Conservation (phyloP, 257 asterid species). For the Euphrasia confusa region DNA sequence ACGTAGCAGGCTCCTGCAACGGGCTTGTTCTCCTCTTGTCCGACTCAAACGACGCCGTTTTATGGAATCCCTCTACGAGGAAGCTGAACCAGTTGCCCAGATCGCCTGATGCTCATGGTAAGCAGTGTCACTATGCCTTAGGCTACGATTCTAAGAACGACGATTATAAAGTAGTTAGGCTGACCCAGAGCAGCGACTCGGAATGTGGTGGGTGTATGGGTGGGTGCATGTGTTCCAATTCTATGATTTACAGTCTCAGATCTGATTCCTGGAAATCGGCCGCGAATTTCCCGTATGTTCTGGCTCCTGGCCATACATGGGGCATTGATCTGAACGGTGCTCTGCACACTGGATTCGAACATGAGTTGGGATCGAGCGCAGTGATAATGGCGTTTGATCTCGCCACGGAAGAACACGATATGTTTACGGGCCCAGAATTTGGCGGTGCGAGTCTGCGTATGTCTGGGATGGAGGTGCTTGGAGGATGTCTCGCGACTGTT, state of each 20-base stretch:
- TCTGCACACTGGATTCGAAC: slow-evolving; percentile 38
- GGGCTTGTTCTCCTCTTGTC: slow-evolving; percentile 39
- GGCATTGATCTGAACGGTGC: slow-evolving; percentile 46
- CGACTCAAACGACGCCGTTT: slow-evolving; percentile 26
- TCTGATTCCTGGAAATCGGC: slow-evolving; percentile 49
- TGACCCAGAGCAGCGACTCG: slow-evolving; percentile 32
- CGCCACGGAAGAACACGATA: slow-evolving; percentile 37
- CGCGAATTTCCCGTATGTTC: slow-evolving; percentile 34
- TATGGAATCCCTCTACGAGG: slow-evolving; percentile 52
- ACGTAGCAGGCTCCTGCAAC: slow-evolving; percentile 31
- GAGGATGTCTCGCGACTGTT: slow-evolving; percentile 21
- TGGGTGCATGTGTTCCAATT: slow-evolving; percentile 29
- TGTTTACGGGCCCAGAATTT: too few relatives aligned
- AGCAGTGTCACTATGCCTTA: slow-evolving; percentile 35
- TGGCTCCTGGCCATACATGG: slow-evolving; percentile 45
- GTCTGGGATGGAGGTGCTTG: too few relatives aligned
- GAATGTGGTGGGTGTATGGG: slow-evolving; percentile 24
- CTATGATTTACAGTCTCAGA: slow-evolving; percentile 43
- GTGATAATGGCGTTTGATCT: slow-evolving; percentile 49
- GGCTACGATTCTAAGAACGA: slow-evolving; percentile 41
- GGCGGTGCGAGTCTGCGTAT: too few relatives aligned
- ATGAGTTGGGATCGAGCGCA: neutral
- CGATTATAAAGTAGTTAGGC: slow-evolving; percentile 53
- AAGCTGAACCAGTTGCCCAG: slow-evolving; percentile 32
- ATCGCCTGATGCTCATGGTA: neutral